These are phyloP conservation scores for Paracorniculantispora psalliotae DNA, from an alignment of 2,329 filamentous ascomycete genomes.

Conservation along the genomic window DNA sequence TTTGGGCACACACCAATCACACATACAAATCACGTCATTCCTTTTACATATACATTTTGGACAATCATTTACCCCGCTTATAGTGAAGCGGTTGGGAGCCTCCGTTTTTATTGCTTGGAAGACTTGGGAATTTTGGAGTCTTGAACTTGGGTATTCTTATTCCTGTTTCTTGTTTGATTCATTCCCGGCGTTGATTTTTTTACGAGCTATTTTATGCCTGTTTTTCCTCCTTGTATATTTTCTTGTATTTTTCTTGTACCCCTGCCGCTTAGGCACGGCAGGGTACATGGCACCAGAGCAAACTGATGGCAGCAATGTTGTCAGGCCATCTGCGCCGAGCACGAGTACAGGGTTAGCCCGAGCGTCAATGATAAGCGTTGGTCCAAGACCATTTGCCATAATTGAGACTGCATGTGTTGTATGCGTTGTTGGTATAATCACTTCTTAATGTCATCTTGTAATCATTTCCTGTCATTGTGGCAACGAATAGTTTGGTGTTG, in stretches of 20 bases:
- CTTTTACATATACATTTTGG: slow-evolving; percentile 11
- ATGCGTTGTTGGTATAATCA: too few relatives aligned
- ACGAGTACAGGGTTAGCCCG: background rate
- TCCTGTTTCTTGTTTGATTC: slow-evolving; percentile 18
- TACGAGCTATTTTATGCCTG: background rate
- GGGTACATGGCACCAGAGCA: background rate
- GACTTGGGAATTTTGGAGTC: slow-evolving; percentile 11
- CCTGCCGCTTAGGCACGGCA: background rate
- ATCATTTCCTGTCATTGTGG: background rate
- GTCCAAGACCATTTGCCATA: background rate
- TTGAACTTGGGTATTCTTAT: slow-evolving; percentile 19
- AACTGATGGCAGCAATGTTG: background rate
- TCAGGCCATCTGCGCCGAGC: background rate
- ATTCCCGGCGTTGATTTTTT: slow-evolving; percentile 15
- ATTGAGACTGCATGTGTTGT: too few relatives aligned
- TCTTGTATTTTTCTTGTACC: slow-evolving; percentile 1
- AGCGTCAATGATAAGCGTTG: background rate
- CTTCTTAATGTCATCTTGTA: background rate
- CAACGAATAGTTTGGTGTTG: slow-evolving; percentile 4
- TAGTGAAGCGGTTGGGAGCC: slow-evolving; percentile 12
- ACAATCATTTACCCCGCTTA: slow-evolving; percentile 11
- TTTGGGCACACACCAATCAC: background rate
- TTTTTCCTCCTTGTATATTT: background rate
- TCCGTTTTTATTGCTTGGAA: slow-evolving; percentile 6
- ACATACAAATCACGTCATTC: slow-evolving; percentile 9